Conservation (phyloP, 768 basidiomycete genomes). For the Antrodiella citrinella region DNA sequence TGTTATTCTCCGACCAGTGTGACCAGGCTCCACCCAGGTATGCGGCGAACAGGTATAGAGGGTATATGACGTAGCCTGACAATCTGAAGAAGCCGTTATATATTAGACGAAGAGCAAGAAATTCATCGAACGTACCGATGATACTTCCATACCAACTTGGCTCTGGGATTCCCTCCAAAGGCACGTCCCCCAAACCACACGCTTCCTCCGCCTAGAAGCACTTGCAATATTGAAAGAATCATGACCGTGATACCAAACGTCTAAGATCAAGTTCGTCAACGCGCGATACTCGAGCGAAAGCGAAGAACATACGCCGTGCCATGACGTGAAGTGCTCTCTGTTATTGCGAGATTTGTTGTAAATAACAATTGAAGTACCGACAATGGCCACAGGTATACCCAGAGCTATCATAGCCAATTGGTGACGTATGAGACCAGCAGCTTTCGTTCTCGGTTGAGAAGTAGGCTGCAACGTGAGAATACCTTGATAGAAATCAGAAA, state of each 20-base stretch:
- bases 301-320: constrained; percentile 58
- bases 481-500: constrained; percentile 29
- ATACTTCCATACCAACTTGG: constrained; percentile 77
- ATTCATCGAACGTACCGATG: constrained; percentile 45
- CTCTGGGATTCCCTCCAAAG: constrained; percentile 65
- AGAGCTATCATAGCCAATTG: constrained; percentile 50
- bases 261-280: constrained; percentile 24
- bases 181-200: constrained; percentile 66
- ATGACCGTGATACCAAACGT: constrained; percentile 58
- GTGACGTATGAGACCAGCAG: constrained; percentile 61
- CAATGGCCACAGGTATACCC: constrained; percentile 47
- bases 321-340: constrained; percentile 55
- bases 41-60: constrained; percentile 50
- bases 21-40: constrained; percentile 71
- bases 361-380: constrained; percentile 56
- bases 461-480: constrained; percentile 74
- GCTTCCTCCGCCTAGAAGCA: constrained; percentile 59
- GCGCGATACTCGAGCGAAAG: neutral
- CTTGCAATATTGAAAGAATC: constrained; percentile 54
- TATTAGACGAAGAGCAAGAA: constrained; percentile 1
- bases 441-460: constrained; percentile 54
- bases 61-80: constrained; percentile 68
- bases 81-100: constrained; percentile 29
- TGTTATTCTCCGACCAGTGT: constrained; percentile 40
- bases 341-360: constrained; percentile 49